Base-by-base conservation (phyloP, 2,329 filamentous ascomycete genomes). In the Botrytis fabae region DNA sequence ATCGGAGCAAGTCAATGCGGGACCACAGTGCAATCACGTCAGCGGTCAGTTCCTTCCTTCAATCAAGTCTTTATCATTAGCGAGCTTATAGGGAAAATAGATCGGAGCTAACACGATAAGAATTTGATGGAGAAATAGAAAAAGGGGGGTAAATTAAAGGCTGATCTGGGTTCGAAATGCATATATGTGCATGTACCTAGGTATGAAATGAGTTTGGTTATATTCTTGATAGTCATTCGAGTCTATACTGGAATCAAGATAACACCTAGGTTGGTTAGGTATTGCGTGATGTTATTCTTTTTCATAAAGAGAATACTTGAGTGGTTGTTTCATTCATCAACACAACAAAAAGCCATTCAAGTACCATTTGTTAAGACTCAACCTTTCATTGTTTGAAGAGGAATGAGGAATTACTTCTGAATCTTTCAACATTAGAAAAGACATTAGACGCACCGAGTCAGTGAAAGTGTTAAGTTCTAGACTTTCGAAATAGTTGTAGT, bases 1-100 rank as follows among this genome's bases (percentile, higher is more conserved):
- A 72, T 72, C 70, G 70, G 70, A 72, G 32, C 61, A 48, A n/a
- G 60, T 54, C 20, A 38, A 40, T 61, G 42, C 42, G 69, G 54
- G 69, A 63, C 40, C 38, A 54, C 28, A 40, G 8, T 51, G 40
- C 46, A 66, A 48, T 66, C 64, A 66, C 63, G 46, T 51, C 63
- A 66, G 35, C 38, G 16, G 62, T 46, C 62, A 46, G n/a, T 20
- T 42, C 25, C 10, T 38, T 61, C 61, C 38, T 32, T n/a, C 60
- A 62, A 62, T 62, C 38, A 63, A 63, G 25, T 32, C 64, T 40
- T 57, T 68, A 42, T 68, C 48, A 57, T 57, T 57, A 57, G 65
- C 65, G 48, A 68, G 64, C 35, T 51, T 28, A 2, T 25, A 28
- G 40, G 35, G 64, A 40, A 54, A 22, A 68, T 57, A 57, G 35